Evolutionary conservation across 2,329 filamentous ascomycete genomes (phyloP).

Genomic region (Botrytis sinoallii): DNA sequence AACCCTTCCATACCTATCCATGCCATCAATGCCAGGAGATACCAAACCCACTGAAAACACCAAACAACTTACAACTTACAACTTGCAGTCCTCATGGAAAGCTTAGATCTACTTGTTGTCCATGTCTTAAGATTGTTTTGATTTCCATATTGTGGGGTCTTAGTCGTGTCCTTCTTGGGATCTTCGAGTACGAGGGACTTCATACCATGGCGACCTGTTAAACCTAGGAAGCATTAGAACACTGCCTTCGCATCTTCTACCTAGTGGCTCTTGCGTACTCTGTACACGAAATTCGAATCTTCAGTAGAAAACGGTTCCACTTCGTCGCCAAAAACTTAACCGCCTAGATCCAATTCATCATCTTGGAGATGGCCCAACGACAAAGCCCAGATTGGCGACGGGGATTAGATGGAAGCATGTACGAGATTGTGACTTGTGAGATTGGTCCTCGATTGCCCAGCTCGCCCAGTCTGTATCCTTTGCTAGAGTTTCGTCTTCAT

Average conservation of each 20-base stretch:
- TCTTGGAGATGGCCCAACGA: background rate
- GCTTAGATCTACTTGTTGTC: constrained; percentile 7
- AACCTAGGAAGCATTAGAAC: background rate
- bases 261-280: constrained; percentile 13
- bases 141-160: background rate
- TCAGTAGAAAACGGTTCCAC: constrained; percentile 6
- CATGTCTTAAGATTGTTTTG: constrained; percentile 4
- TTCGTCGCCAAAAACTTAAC: background rate
- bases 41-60: background rate
- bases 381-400: background rate
- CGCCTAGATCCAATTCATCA: background rate
- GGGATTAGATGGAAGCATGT: constrained; percentile 1
- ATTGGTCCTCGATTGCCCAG: background rate
- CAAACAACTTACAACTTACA: background rate
- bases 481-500: background rate
- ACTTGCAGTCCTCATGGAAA: background rate
- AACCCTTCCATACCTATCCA: background rate
- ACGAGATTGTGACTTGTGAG: background rate
- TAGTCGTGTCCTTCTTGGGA: constrained; percentile 1
- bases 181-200: background rate
- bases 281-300: background rate
- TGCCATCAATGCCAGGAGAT: background rate
- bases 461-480: background rate
- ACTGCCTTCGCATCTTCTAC: constrained; percentile 9
- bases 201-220: background rate